Evolutionary conservation across 305 asterid genomes (phyloP).

Genomic region (Solanum chacoense): DNA sequence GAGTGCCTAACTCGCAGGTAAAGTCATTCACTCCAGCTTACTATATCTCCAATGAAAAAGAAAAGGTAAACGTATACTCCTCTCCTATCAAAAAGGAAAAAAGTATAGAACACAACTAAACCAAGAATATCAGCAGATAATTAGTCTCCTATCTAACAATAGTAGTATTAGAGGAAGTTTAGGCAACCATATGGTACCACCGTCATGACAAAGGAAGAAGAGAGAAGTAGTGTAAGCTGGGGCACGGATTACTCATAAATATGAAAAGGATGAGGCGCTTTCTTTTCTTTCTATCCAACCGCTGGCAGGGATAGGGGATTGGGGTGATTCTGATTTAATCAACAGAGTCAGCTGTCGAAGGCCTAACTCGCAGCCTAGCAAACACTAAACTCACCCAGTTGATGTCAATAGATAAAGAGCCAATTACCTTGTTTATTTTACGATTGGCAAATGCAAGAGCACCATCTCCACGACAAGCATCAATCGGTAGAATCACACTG

Average conservation of each 20-base stretch:
- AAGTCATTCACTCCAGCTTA: neutral
- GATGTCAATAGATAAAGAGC: neutral
- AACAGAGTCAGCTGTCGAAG: neutral
- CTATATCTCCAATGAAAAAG: neutral
- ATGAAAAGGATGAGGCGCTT: neutral
- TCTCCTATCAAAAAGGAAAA: neutral
- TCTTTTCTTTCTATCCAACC: neutral
- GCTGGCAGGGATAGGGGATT: neutral
- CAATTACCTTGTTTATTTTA: constrained; percentile 38
- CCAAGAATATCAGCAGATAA: neutral
- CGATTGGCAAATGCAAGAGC: constrained; percentile 56
- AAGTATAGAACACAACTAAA: neutral
- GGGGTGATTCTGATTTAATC: neutral
- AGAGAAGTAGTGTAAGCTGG: neutral
- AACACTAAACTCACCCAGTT: neutral
- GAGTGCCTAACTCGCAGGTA: neutral
- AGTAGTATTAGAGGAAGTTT: neutral
- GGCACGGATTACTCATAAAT: neutral
- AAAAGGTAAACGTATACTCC: neutral
- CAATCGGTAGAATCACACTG: constrained; percentile 71
- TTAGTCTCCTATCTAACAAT: neutral
- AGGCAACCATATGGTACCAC: neutral
- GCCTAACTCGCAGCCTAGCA: neutral
- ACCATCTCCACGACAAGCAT: constrained; percentile 85
- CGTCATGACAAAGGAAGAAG: neutral